Evolutionary conservation across 169 alveolate genomes (phyloP), one percentile per base, ranked within the genome.

Genomic region (Babesia divergens): DNA sequence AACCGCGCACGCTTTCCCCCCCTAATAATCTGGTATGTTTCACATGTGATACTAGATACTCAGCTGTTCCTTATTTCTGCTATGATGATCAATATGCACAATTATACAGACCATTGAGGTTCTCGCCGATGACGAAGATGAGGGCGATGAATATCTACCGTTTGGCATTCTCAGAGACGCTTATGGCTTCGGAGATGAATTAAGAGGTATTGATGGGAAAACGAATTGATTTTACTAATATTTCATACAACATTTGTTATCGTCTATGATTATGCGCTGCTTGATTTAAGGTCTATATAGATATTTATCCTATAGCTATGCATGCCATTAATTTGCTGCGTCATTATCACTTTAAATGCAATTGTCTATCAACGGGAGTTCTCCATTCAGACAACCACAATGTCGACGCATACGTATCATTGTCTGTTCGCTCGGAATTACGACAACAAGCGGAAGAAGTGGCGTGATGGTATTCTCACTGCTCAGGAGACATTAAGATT

Each of bases 111-210:
- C 85, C 14, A 75, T 75, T 38, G 85, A 75, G 49, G 64, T 75
- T 26, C 66, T 75, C 20, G 81, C 85, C 18, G 20, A 55, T 43
- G 84, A 74, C 42, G 85, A 75, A 6, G 84, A 74, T 13, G 85
- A 75, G 6, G 83, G 49, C 7, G 85, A 72, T 34, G 70, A 56
- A 3, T 47, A 35, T 20, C 51, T 72, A 22, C 24, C 53, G 16
- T 75, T 75, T 37, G 81, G 81, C 47, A 28, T 66, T 7, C 18
- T 75, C 31, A 54, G 58, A 0, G 85, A 75, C 53, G 85, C 81
- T 8, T 75, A 75, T 34, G 81, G 81, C 8, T 75, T 32, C 24
- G 71, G 80, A 5, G 81, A 75, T 9, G 35, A 69, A 20, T 7
- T 65, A 24, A 31, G 26, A 7, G 82, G 20, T 22, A 9, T 54